These are phyloP conservation scores for Pseudopediastrum boryanum DNA, from an alignment of 139 green algal species.

Conservation along the genomic window DNA sequence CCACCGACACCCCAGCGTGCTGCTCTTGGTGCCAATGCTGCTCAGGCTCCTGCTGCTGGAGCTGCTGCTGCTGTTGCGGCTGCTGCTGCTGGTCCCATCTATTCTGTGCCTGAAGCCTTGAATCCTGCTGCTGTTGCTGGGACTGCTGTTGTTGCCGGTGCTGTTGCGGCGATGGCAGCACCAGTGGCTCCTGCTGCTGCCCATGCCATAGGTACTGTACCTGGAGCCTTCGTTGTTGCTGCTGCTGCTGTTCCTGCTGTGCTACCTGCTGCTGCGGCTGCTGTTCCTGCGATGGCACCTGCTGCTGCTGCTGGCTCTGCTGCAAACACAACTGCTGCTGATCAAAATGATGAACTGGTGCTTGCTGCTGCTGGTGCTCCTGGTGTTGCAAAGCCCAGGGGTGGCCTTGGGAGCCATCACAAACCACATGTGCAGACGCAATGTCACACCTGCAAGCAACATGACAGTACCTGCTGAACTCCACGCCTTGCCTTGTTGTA, in stretches of 20 bases:
- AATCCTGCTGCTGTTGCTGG: not conserved
- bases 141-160: not conserved
- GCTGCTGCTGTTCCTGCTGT: not conserved
- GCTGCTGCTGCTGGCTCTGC: not conserved
- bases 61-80: slow-evolving; percentile 26
- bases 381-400: not conserved
- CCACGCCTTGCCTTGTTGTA: not conserved
- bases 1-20: slow-evolving; percentile 10
- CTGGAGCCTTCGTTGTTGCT: not conserved
- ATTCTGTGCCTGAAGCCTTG: not conserved
- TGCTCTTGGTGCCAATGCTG: slow-evolving; percentile 39
- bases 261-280: not conserved
- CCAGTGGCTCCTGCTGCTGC: not conserved
- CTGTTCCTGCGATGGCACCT: not conserved
- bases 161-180: not conserved
- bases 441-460: not conserved
- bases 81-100: slow-evolving; percentile 21
- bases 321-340: not conserved
- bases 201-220: not conserved
- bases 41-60: not conserved
- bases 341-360: not conserved
- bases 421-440: not conserved
- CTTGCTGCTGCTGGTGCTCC: not conserved
- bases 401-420: no score
- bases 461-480: not conserved